Evolutionary conservation across 352 stramenopile genomes (phyloP).

Genomic region (Chrysophaeum taylorii): DNA sequence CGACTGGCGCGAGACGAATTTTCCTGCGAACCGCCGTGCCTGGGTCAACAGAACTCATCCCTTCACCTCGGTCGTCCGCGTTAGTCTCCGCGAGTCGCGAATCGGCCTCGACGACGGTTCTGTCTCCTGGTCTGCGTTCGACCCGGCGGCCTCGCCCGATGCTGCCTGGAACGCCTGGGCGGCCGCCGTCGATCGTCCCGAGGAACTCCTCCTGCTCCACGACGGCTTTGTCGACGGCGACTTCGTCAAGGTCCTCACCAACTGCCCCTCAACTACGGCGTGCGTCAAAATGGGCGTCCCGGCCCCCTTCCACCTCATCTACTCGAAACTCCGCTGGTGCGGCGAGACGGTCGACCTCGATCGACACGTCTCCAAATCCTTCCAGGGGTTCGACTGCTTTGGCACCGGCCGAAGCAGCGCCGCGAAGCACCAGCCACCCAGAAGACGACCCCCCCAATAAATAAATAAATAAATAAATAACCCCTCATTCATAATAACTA

Average conservation of each 20-base stretch:
- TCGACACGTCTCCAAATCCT: background rate
- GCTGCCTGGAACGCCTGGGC: background rate
- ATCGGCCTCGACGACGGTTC: background rate
- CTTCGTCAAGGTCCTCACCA: background rate
- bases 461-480: no score
- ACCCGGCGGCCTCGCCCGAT: background rate
- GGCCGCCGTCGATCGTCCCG: background rate
- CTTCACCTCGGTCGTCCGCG: conserved; percentile 19
- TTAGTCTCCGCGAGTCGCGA: background rate
- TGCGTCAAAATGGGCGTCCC: background rate
- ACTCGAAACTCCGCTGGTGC: background rate
- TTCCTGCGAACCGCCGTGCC: conserved; percentile 27
- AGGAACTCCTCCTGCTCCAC: background rate
- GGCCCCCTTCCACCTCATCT: background rate
- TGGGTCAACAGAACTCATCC: conserved; percentile 22
- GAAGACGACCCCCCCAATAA: no score
- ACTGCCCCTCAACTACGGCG: background rate
- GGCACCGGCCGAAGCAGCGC: no score
- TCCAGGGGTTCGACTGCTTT: conserved; percentile 8
- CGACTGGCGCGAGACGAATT: conserved; percentile 34
- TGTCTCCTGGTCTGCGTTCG: background rate
- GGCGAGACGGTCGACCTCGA: background rate
- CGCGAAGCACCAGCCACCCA: no score
- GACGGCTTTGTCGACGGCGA: background rate
- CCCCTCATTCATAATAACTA: no score